Conservation (phyloP, 2,329 filamentous ascomycete species). For the Colletotrichum spinosum region DNA sequence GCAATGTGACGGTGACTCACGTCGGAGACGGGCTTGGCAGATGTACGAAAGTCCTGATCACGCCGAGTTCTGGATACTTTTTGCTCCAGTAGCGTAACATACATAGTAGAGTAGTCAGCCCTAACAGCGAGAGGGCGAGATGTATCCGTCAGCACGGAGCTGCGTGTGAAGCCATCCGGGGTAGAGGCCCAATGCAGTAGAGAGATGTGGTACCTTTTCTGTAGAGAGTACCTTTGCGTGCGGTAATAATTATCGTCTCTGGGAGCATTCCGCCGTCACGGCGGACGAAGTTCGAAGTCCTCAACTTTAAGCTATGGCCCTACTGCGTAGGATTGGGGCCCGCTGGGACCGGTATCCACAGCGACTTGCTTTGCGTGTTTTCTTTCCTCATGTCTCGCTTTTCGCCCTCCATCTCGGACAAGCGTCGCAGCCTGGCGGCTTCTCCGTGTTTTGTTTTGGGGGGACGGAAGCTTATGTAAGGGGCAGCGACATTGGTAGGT, state of each 20-base stretch:
- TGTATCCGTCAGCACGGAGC: no score
- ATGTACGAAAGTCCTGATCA: background rate
- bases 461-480: constrained; percentile 16
- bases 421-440: background rate
- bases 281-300: no score
- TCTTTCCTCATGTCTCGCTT: background rate
- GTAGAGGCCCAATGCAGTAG: constrained; percentile 41
- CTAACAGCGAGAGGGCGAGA: no score
- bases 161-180: background rate
- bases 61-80: background rate
- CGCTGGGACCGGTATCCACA: constrained; percentile 11
- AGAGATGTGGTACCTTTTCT: constrained; percentile 44
- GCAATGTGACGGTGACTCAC: background rate
- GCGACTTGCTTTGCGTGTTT: background rate
- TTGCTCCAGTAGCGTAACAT: background rate
- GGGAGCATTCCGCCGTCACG: no score
- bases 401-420: no score
- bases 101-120: background rate
- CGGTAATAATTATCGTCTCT: no score
- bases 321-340: background rate
- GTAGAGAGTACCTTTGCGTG: no score
- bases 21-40: background rate
- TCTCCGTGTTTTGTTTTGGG: background rate
- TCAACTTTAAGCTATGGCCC: no score
- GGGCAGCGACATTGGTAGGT: background rate